These are phyloP conservation scores for Trifolium pratense DNA, from an alignment of 306 rosid species.

Conservation along the genomic window DNA sequence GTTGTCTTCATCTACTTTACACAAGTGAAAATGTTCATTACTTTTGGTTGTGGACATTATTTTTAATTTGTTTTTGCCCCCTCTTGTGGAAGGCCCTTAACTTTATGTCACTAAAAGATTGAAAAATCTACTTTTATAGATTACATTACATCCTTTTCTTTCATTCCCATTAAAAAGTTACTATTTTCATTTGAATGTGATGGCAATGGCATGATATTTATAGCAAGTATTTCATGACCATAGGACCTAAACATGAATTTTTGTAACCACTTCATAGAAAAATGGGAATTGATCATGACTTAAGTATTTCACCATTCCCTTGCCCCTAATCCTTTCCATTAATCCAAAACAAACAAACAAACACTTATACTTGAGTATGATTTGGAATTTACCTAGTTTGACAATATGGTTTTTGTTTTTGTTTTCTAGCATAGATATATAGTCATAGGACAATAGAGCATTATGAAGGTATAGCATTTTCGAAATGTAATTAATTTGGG, in stretches of 20 bases:
- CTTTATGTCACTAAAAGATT: slow-evolving; percentile 39
- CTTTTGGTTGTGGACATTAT: slow-evolving; percentile 38
- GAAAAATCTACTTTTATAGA: slow-evolving; percentile 44
- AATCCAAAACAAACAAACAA: neutral
- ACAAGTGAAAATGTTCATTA: slow-evolving; percentile 39
- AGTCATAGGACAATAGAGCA: neutral
- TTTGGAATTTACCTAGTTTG: slow-evolving; percentile 6
- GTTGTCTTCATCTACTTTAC: slow-evolving; percentile 57
- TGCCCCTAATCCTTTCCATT: neutral
- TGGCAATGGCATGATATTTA: slow-evolving; percentile 38
- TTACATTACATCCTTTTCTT: slow-evolving; percentile 33
- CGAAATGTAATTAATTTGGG: slow-evolving; percentile 11
- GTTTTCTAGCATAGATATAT: neutral
- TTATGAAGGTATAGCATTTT: slow-evolving; percentile 14
- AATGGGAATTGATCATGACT: slow-evolving; percentile 33
- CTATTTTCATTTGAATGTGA: slow-evolving; percentile 32
- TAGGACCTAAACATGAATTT: slow-evolving; percentile 27
- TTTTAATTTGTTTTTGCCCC: slow-evolving; percentile 39
- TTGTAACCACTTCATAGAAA: slow-evolving; percentile 33
- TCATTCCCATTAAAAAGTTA: slow-evolving; percentile 31
- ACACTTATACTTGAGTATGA: neutral
- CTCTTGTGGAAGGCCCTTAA: slow-evolving; percentile 18
- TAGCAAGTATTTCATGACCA: slow-evolving; percentile 35
- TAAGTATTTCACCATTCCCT: slow-evolving; percentile 14
- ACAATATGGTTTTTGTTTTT: slow-evolving; percentile 3